Evolutionary conservation across 106 monocot genomes (phyloP).

Genomic region (Dendrobium huoshanense): DNA sequence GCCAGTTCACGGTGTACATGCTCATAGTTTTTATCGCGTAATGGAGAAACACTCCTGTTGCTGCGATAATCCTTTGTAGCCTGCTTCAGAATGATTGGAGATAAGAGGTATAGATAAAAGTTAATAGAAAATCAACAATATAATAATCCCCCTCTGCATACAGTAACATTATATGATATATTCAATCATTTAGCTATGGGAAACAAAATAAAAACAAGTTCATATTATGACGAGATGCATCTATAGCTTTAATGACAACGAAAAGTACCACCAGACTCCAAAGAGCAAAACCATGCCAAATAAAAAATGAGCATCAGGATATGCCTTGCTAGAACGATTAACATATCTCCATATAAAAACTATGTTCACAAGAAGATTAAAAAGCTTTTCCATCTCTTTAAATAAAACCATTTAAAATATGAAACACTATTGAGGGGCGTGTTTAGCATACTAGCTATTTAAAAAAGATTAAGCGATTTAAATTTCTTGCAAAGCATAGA

Average conservation of each 20-base stretch:
- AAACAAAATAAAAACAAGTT: background rate
- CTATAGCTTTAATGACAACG: background rate
- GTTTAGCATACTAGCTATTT: background rate
- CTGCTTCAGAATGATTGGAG: constrained; percentile 6
- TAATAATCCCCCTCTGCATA: background rate
- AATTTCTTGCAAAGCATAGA: background rate
- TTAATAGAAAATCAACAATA: background rate
- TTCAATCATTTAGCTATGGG: background rate
- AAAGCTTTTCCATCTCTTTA: too few relatives aligned
- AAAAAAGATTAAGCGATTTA: background rate
- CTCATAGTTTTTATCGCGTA: constrained; percentile 32
- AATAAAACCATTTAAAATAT: too few relatives aligned
- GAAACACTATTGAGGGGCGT: background rate
- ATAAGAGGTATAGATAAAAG: background rate
- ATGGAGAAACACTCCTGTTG: constrained; percentile 52
- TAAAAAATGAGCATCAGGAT: too few relatives aligned
- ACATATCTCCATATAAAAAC: background rate
- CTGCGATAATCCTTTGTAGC: background rate
- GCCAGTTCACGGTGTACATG: background rate
- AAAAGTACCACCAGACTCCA: background rate
- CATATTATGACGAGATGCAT: background rate
- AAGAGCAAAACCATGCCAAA: too few relatives aligned
- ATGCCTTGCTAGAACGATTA: background rate
- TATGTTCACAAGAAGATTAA: too few relatives aligned
- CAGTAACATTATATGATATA: background rate